Percentiles rank a stretch among this genome's conserved stretches.
Conservation (phyloP, 148 eudicot species). For the Linanthus parryae region DNA sequence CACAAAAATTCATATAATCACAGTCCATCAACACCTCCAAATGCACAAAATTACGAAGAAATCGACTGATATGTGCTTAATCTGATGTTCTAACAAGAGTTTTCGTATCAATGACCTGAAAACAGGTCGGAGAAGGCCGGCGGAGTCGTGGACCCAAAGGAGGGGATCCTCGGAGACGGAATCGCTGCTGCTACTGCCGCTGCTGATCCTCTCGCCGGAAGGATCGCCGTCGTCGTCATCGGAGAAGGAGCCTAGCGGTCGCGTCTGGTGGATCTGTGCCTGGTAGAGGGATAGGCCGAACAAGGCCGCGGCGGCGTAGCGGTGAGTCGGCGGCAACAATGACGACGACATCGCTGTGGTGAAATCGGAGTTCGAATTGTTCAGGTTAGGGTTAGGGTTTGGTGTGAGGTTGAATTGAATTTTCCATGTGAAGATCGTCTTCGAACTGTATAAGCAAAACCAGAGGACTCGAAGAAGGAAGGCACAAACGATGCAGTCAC, state of each 20-base stretch:
- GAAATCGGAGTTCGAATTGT: background rate
- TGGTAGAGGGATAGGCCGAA: conserved; percentile 69
- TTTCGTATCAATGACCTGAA: conserved; percentile 49
- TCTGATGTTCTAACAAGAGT: no score
- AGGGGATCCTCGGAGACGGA: conserved; percentile 55
- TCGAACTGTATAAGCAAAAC: no score
- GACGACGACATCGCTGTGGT: conserved; percentile 28
- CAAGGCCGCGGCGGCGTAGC: conserved; percentile 70
- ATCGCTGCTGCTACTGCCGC: conserved; percentile 38
- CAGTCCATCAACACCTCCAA: background rate
- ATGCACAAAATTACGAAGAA: background rate
- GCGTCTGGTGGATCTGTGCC: conserved; percentile 74
- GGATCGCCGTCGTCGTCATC: conserved; percentile 18
- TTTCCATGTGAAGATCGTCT: no score
- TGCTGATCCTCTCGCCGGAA: conserved; percentile 32
- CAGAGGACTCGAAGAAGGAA: no score
- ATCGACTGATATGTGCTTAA: no score
- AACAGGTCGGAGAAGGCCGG: conserved; percentile 71
- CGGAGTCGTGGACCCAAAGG: conserved; percentile 58
- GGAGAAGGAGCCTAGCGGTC: conserved; percentile 33
- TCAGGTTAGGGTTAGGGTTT: background rate
- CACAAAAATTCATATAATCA: background rate
- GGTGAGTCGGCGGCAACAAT: conserved; percentile 50
- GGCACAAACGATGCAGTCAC: no score
- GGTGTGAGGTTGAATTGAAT: no score